A percentile compares a stretch with the other conserved stretches of the same genome.
These are phyloP conservation scores for Ogataea naganishii DNA, from an alignment of 805 yeast species.

Conservation along the genomic window DNA sequence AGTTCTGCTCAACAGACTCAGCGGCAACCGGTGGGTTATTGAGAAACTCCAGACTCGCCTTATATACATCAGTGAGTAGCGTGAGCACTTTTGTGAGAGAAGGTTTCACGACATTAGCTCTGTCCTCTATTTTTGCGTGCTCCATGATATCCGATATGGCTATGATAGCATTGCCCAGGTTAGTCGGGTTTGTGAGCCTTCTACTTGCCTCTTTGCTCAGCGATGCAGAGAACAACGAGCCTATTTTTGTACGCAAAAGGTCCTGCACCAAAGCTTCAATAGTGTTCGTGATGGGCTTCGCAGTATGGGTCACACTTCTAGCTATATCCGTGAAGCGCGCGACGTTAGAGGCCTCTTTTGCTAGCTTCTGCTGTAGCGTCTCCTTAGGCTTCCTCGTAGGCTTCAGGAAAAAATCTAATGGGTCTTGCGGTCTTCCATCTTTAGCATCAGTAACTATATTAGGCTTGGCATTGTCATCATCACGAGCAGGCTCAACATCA, in stretches of 20 bases:
- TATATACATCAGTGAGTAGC: conserved; percentile 50
- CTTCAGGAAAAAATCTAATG: conserved; percentile 8
- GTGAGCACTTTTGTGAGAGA: conserved; percentile 53
- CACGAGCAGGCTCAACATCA: background rate
- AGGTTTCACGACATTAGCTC: conserved; percentile 41
- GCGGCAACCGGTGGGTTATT: conserved; percentile 24
- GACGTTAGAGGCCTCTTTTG: no score
- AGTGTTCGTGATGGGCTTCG: no score
- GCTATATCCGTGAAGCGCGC: no score
- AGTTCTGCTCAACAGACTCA: conserved; percentile 21
- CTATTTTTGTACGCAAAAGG: conserved; percentile 12
- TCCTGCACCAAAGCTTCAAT: conserved; percentile 2
- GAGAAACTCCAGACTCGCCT: conserved; percentile 40
- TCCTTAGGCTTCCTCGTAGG: conserved; percentile 2
- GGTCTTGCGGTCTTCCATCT: conserved; percentile 1
- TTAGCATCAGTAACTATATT: background rate
- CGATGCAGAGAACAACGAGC: conserved; percentile 29
- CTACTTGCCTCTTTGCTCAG: conserved; percentile 48
- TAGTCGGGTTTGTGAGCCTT: conserved; percentile 49
- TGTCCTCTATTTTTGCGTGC: conserved; percentile 53
- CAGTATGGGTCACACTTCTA: no score
- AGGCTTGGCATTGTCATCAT: background rate
- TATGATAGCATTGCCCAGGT: conserved; percentile 55
- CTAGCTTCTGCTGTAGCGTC: conserved; percentile 1
- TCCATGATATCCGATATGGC: conserved; percentile 49